These are phyloP conservation scores for Yueomyces sp. DNA, from an alignment of 1,139 yeast genomes.

Conservation along the genomic window DNA sequence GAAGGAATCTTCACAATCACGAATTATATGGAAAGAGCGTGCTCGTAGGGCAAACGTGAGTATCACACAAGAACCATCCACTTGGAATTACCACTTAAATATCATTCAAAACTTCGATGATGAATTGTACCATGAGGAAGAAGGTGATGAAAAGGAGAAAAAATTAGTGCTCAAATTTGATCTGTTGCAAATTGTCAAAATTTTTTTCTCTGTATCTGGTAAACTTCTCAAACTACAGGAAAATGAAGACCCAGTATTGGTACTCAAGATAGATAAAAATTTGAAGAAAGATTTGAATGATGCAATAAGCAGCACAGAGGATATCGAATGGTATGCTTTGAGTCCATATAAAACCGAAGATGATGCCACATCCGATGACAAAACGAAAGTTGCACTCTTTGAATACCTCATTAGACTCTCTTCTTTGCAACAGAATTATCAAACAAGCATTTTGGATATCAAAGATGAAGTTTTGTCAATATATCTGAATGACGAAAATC, in stretches of 20 bases:
- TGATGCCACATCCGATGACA: slow-evolving; percentile 7
- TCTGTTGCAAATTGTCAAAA: slow-evolving; percentile 15
- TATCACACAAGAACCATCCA: slow-evolving; percentile 18
- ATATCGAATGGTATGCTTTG: slow-evolving; percentile 24
- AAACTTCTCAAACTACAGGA: slow-evolving; percentile 52
- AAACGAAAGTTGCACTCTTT: slow-evolving; percentile 38
- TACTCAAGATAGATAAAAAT: slow-evolving; percentile 34
- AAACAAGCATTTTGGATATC: slow-evolving; percentile 38
- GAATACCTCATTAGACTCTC: slow-evolving; percentile 55
- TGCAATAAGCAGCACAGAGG: slow-evolving; percentile 1
- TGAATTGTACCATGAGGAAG: slow-evolving; percentile 54
- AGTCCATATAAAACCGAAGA: slow-evolving; percentile 18
- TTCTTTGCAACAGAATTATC: slow-evolving; percentile 53
- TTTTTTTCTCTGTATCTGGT: slow-evolving; percentile 62
- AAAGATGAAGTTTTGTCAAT: slow-evolving; percentile 57
- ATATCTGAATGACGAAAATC: slow-evolving; percentile 49
- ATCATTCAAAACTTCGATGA: slow-evolving; percentile 57
- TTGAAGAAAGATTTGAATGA: slow-evolving; percentile 10
- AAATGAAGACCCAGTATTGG: slow-evolving; percentile 47
- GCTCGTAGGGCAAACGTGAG: slow-evolving; percentile 43
- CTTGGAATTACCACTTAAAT: slow-evolving; percentile 34
- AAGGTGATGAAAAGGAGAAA: slow-evolving; percentile 22
- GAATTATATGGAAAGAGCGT: slow-evolving; percentile 61
- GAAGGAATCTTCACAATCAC: slow-evolving; percentile 1
- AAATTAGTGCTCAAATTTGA: slow-evolving; percentile 11